Evolutionary conservation across 2,329 filamentous ascomycete genomes (phyloP), one percentile per base, ranked within the genome.

Genomic region (Pseudocercospora eumusae): DNA sequence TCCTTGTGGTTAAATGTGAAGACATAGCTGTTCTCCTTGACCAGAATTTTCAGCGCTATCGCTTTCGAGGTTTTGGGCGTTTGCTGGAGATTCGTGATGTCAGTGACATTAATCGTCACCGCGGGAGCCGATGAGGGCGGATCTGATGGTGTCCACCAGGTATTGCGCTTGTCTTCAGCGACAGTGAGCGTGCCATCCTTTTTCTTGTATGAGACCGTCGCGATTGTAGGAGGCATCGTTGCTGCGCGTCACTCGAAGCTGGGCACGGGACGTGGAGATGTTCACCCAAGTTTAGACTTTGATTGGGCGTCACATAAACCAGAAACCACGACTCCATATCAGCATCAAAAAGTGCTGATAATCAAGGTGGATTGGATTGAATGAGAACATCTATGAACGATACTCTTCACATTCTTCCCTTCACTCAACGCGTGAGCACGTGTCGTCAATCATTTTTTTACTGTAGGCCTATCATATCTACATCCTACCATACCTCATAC

Each of bases 1-100:
- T 84, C 79, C 11, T 54, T 33, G 2, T 92, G 92, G 62, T 92
- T 96, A 78, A 99, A 98, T 66, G 90, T 88, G 76, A 99, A 97
- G 54, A 93, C 86, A 74, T 96, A 91, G 59, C 87, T 85, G 50
- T 88, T 84, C 18, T 90, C 80, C 55, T 92, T 89, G 65, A 89
- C 89, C 69, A 97, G 91, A 59, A 99, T 88, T 76, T 95, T 96
- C 63, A 98, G 84, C 83, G 96, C 96, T 57, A 96, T 92, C 81
- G 96, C 97, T 18, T 92, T 82, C 36, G 86, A 88, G n/a, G 83
- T 88, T 63, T 92, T 91, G 11, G 95, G 93, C 0, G 95, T 98
- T 76, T 98, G 93, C 76, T 99, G 93, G 54, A 99, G 85, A 78
- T 98, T 97, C 56, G 89, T 92, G 72, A 98, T 93, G 70, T 88